A percentile compares a stretch with the other conserved stretches of the same genome.
Conservation (phyloP, 495 filamentous ascomycete genomes). For the Amphirosellinia nigrospora region DNA sequence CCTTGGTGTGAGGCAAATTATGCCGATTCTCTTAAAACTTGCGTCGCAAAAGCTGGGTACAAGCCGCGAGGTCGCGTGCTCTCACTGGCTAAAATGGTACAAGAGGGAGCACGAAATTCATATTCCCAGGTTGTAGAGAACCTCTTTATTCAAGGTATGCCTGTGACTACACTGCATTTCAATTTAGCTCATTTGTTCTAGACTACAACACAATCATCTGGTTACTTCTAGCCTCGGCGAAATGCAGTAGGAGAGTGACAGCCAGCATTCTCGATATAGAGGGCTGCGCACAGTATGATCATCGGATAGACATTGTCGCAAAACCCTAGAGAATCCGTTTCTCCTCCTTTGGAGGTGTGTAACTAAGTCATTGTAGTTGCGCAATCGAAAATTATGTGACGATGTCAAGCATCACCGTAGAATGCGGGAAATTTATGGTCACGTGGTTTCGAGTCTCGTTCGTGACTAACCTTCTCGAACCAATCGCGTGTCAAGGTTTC, state of each 20-base stretch:
- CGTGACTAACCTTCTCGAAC: conserved; percentile 14
- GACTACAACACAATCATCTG: neutral
- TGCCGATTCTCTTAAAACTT: conserved; percentile 17
- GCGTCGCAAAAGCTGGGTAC: conserved; percentile 17
- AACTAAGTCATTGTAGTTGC: conserved; percentile 3
- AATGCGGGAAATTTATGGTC: conserved; percentile 5
- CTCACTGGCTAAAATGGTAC: conserved; percentile 14
- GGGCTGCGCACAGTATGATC: neutral
- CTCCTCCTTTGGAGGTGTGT: neutral
- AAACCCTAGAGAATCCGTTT: neutral
- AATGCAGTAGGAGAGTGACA: neutral
- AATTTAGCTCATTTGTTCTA: neutral
- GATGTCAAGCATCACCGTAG: neutral
- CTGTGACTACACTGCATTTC: neutral
- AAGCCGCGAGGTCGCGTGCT: conserved; percentile 5
- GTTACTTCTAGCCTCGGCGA: neutral
- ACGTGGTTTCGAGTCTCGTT: conserved; percentile 27
- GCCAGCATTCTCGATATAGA: neutral
- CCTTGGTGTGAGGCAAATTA: conserved; percentile 4
- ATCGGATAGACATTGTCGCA: neutral
- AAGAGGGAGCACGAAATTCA: neutral
- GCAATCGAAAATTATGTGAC: conserved; percentile 1
- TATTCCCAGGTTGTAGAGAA: neutral
- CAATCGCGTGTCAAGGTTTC: neutral
- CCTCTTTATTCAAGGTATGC: neutral